Percentiles rank a stretch among this genome's conserved stretches.
phyloP scores from a whole-genome alignment of 2,329 filamentous ascomycete genomes.

The Fonsecaea pedrosoi region DNA sequence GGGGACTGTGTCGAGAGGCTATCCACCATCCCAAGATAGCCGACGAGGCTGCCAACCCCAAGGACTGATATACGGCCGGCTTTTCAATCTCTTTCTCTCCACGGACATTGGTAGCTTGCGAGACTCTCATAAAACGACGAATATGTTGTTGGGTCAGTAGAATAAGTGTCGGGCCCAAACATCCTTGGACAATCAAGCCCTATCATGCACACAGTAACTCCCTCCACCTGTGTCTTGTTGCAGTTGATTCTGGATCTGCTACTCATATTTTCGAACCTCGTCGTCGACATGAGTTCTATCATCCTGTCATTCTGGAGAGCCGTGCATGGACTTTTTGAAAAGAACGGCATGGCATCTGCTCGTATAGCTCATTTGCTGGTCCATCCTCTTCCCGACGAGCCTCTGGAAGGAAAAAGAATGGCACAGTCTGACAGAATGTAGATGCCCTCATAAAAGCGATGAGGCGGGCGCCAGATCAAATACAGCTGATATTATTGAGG shows the following conservation, averaged over 20 bases:
- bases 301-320: not conserved
- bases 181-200: not conserved
- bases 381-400: no score
- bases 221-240: not conserved
- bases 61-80: not conserved
- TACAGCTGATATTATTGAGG: no score
- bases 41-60: constrained; percentile 5
- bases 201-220: not conserved
- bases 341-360: not conserved
- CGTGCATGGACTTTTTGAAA: not conserved
- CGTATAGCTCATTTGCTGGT: not conserved
- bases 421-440: no score
- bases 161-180: not conserved
- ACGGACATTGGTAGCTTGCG: not conserved
- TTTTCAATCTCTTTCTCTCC: not conserved
- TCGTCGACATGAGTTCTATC: not conserved
- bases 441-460: no score
- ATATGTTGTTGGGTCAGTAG: not conserved
- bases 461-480: no score
- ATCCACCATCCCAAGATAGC: constrained; percentile 4
- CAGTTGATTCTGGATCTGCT: not conserved
- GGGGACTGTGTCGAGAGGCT: not conserved
- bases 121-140: not conserved
- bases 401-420: no score
- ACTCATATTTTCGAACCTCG: not conserved